Percentiles rank a stretch among this genome's conserved stretches.
These are phyloP conservation scores for Gossypium anomalum DNA, from an alignment of 345 rosid species.

Conservation along the genomic window DNA sequence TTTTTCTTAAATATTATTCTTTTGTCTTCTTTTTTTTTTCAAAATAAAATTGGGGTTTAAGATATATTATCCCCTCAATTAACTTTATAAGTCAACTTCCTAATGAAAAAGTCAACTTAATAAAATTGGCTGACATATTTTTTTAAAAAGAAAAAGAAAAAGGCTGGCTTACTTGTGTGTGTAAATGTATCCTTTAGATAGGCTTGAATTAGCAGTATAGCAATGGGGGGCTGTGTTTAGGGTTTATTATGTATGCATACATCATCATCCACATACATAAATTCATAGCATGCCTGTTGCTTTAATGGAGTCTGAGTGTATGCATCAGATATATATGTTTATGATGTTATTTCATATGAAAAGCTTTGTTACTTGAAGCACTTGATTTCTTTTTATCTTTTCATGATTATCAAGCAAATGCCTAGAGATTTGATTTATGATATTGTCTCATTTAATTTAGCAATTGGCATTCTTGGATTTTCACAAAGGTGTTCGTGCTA, in stretches of 20 bases:
- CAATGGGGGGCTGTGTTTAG: not conserved
- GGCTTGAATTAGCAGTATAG: not conserved
- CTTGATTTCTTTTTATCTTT: not conserved
- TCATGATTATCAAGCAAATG: not conserved
- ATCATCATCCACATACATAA: not conserved
- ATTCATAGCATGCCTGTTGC: conserved; percentile 6
- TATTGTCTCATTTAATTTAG: not conserved
- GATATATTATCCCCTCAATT: conserved; percentile 16
- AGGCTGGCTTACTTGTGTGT: not conserved
- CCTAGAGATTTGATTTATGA: not conserved
- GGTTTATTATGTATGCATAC: not conserved
- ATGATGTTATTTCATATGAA: not conserved
- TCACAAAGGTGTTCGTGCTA: too few species aligned
- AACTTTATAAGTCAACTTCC: not conserved
- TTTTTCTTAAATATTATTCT: not conserved
- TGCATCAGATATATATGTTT: not conserved
- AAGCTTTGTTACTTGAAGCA: not conserved
- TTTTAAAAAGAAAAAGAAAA: too few species aligned
- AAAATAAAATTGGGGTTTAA: conserved; percentile 17
- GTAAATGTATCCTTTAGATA: too few species aligned
- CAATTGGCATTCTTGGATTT: too few species aligned
- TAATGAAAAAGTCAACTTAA: not conserved
- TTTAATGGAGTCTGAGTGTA: conserved; percentile 4
- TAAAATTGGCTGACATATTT: too few species aligned
- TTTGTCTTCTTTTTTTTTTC: conserved; percentile 4